Evolutionary conservation across 2,329 filamentous ascomycete species (phyloP).

Genomic region (Colletotrichum sp.): DNA sequence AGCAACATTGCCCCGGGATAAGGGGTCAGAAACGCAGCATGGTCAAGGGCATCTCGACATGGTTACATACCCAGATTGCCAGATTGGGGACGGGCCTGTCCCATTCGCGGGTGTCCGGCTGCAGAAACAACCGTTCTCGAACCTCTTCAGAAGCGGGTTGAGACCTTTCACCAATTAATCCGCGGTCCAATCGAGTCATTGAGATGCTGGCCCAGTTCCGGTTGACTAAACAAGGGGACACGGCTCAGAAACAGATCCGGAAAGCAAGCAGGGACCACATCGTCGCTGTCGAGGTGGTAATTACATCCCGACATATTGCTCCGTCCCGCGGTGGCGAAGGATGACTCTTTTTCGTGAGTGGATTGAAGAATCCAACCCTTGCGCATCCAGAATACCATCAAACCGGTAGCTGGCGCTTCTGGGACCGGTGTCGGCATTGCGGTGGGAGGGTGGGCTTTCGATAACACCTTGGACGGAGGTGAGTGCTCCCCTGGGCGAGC

Average conservation of each 20-base stretch:
- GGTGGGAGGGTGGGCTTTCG: neutral
- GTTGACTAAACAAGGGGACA: slow-evolving; percentile 1
- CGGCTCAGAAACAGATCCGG: neutral
- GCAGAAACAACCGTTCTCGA: slow-evolving; percentile 11
- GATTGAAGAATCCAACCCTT: neutral
- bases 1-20: neutral
- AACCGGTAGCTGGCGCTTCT: neutral
- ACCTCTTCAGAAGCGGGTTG: neutral
- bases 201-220: neutral
- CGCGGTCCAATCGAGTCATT: slow-evolving; percentile 2
- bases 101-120: neutral
- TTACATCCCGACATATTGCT: neutral
- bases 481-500: neutral
- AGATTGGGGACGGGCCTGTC: slow-evolving; percentile 3
- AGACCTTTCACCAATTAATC: neutral
- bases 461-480: slow-evolving; percentile 1
- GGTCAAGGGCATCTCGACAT: slow-evolving; percentile 10
- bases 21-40: neutral
- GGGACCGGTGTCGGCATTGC: neutral
- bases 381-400: neutral
- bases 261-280: neutral
- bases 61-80: neutral
- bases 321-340: neutral
- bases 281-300: neutral
- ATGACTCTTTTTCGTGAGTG: neutral